Evolutionary conservation across 352 stramenopile genomes (phyloP), one percentile per base, ranked within the genome.

Genomic region (Pythium rishiriense): DNA sequence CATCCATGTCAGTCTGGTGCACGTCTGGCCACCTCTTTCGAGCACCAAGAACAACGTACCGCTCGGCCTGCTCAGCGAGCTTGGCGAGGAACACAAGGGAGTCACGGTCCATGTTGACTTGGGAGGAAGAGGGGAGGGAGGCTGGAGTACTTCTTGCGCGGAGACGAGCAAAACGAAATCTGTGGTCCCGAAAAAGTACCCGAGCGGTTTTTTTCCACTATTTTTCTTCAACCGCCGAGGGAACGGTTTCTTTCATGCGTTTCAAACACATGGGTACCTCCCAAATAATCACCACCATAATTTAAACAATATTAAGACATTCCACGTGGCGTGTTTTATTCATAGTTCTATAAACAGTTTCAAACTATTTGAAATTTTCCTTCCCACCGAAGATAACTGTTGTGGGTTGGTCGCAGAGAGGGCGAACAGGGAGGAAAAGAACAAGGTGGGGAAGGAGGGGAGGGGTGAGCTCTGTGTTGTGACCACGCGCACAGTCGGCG

Each of bases 61-160:
- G 83, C 58, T 92, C 83, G 49, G 85, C 85, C 70, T 92, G 85
- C 66, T 93, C 85, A 62, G 79, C 85, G 39, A 93, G 73, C 74
- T 89, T 91, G 59, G 87, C 85, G 54, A 96, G 80, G 75, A 90
- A 91, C 33, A 92, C 81, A 56, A 90, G 83, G 26, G 80, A 83
- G 69, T 89, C 78, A 31, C 85, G 85, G 78, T 93, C 84, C 83
- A 93, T 93, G 25, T 37, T 77, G 53, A 17, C 53, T 55, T 47
- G 22, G 9, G 29, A 28, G 21, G 46, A 35, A 50, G n/a, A 57
- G 37, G 54, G 46, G 53, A 33, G 56, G 29, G 21, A 29, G 55
- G 26, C 42, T 70, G 31, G 54, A 64, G 58, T 58, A 58, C 41
- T 68, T 68, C 71, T 75, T 72, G 73, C 68, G 75, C 64, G 48